These are phyloP conservation scores for Ceratocystis lukuohia DNA, from an alignment of 2,329 filamentous ascomycete species.

Conservation along the genomic window DNA sequence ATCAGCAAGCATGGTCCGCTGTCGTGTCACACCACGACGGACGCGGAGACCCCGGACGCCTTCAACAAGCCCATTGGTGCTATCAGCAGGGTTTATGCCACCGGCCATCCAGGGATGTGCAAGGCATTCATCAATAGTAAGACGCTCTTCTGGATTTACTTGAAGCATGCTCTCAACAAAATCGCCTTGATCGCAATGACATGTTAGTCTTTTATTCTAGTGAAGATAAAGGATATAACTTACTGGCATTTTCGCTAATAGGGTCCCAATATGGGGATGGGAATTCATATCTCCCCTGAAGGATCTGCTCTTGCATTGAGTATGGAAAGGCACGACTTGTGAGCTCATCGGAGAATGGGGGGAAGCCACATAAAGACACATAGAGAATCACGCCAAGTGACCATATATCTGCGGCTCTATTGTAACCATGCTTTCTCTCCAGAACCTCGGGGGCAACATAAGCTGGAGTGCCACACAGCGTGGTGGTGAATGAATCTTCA, in stretches of 20 bases:
- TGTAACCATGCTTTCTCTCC: conserved; percentile 65
- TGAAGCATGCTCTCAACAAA: conserved; percentile 91
- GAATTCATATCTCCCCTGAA: conserved; percentile 78
- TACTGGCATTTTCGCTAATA: conserved; percentile 66
- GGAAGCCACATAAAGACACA: conserved; percentile 92
- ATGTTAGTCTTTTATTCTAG: conserved; percentile 11
- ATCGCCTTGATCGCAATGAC: conserved; percentile 42
- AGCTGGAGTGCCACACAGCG: conserved; percentile 88
- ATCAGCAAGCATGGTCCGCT: conserved; percentile 63
- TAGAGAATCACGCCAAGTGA: conserved; percentile 95
- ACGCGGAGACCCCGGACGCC: conserved; percentile 74
- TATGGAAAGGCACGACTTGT: conserved; percentile 69
- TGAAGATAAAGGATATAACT: conserved; percentile 24
- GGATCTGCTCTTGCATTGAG: conserved; percentile 78
- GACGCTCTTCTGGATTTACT: conserved; percentile 70
- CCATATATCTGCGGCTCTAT: conserved; percentile 91
- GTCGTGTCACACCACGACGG: conserved; percentile 61
- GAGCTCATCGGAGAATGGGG: conserved; percentile 91
- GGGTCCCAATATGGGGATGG: conserved; percentile 93
- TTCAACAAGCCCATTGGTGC: conserved; percentile 83
- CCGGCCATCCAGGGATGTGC: conserved; percentile 79
- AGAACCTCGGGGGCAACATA: conserved; percentile 96
- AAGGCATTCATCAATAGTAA: conserved; percentile 80
- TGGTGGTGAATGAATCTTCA: conserved; percentile 95
- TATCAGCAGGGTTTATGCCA: conserved; percentile 55